Conservation (phyloP, 371 early-diverging fungal genomes). For the Mortierella sp. region DNA sequence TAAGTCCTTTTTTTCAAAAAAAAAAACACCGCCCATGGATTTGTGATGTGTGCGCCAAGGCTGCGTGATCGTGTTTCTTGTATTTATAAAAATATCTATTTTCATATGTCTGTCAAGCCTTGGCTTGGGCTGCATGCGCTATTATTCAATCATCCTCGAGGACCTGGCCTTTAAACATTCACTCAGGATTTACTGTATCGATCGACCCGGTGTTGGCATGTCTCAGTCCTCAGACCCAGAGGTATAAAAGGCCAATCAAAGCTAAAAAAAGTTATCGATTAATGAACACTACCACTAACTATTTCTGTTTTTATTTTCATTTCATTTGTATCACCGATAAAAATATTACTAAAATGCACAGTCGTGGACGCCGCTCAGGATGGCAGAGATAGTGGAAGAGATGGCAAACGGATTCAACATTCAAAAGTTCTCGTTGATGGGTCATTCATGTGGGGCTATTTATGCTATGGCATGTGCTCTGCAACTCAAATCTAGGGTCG, state of each 20-base stretch:
- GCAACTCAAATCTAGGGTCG: constrained; percentile 51
- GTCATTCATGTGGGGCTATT: constrained; percentile 60
- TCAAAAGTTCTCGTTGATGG: constrained; percentile 60
- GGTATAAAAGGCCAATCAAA: no score
- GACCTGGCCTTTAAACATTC: constrained; percentile 58
- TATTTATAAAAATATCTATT: constrained; percentile 1
- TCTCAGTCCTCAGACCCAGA: constrained; percentile 56
- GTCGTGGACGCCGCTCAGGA: constrained; percentile 50
- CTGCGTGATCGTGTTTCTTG: neutral
- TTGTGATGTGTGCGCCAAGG: neutral
- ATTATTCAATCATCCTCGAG: constrained; percentile 59
- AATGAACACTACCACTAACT: neutral
- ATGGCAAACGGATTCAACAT: constrained; percentile 59
- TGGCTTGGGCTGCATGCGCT: constrained; percentile 59
- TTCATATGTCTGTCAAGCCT: constrained; percentile 33
- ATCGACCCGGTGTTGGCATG: constrained; percentile 59
- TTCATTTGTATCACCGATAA: neutral
- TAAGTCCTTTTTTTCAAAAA: constrained; percentile 10
- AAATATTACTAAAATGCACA: constrained; percentile 2
- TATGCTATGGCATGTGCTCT: constrained; percentile 60
- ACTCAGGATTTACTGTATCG: constrained; percentile 58
- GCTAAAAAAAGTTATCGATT: neutral
- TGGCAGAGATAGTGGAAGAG: constrained; percentile 58
- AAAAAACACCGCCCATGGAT: neutral
- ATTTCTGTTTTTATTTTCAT: neutral